Evolutionary conservation across 1,139 yeast genomes (phyloP), one percentile per base, ranked within the genome.

Genomic region (Sugiyamaella grinbergsii): DNA sequence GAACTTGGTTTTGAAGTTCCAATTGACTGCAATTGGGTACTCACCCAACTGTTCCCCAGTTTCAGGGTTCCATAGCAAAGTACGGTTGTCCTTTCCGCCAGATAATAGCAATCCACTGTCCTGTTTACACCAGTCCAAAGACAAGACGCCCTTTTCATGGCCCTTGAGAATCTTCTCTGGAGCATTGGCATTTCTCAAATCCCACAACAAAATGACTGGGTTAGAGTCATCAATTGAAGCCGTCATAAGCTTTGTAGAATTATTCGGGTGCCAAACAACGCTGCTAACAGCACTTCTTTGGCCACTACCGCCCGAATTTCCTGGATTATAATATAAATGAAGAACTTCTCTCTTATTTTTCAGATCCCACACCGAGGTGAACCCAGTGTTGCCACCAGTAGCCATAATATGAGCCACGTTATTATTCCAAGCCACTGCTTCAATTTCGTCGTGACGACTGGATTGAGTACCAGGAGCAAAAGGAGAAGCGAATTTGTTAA

Each of bases 311-410:
- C 83, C 62, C 75, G 82, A 32, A 85, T 82, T 66, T 79, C 79
- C 39, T 5, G 50, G 41, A 34, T 39, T 49, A 78, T 82, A 61
- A 67, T 82, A 79, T 64, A 93, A 76, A 68, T 89, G 96, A 56
- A 93, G 75, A 31, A 91, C 96, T 69, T 93, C 98, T 63, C 88
- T 80, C 68, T 85, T 85, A 42, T 89, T 81, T 64, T 86, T 86
- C 62, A 93, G 75, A 70, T 94, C 98, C 97, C 97, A 93, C 56
- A 94, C 85, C 0, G 96, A 84, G 4, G 97, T 83, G 67, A 81
- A 85, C 15, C 95, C 95, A 23, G 86, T 79, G 60, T 78, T 77
- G 40, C 95, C 90, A 5, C 96, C 95, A 51, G 88, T 79, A 22
- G 98, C 98, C 68, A 94, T 81, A 60, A 94, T 91, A 63, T 93